Conservation (phyloP, 148 eudicot species). For the Mesembryanthemum crystallinum region DNA sequence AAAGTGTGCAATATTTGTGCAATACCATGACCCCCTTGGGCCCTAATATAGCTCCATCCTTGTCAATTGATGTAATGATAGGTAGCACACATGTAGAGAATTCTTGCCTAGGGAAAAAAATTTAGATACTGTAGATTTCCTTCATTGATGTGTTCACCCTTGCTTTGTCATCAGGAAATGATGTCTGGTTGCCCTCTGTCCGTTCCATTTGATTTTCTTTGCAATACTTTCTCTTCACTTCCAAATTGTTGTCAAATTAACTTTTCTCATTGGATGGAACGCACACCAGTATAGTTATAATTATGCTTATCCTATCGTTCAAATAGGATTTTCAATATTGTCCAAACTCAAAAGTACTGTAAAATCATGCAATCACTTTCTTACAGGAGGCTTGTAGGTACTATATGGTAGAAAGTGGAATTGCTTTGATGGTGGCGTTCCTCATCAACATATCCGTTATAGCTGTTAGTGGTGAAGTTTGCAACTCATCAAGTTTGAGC, state of each 20-base stretch:
- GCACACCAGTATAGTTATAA: background rate
- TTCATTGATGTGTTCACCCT: no score
- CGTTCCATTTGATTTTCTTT: background rate
- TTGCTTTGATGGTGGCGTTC: slow-evolving; percentile 79
- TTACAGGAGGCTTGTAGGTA: slow-evolving; percentile 94
- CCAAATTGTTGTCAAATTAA: background rate
- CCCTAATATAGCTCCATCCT: no score
- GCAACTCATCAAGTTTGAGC: slow-evolving; percentile 63
- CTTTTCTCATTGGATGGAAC: background rate
- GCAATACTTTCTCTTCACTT: background rate
- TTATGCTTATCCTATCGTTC: background rate
- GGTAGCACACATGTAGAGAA: no score
- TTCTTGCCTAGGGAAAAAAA: no score
- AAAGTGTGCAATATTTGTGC: no score
- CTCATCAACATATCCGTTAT: slow-evolving; percentile 87
- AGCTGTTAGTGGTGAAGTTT: slow-evolving; percentile 92
- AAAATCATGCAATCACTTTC: slow-evolving; percentile 6
- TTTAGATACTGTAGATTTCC: no score
- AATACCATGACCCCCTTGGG: no score
- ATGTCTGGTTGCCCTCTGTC: background rate
- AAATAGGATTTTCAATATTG: background rate
- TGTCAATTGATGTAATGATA: no score
- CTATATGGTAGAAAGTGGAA: slow-evolving; percentile 87
- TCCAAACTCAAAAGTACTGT: background rate
- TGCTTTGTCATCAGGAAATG: background rate